Conservation (phyloP, 176 grass and related monocot species). For the Tillandsia fasciculata region DNA sequence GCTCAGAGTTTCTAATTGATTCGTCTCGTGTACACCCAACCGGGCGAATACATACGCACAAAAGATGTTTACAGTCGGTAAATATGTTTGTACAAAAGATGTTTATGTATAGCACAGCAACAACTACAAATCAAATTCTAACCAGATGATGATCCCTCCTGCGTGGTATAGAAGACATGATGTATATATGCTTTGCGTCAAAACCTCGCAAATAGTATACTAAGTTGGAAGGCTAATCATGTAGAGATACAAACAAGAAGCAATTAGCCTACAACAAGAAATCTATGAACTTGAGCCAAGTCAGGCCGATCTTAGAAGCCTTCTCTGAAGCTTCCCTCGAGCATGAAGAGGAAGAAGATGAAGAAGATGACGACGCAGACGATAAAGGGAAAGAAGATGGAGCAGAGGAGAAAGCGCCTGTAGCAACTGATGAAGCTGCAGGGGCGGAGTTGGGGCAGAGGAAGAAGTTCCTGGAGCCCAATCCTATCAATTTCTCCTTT, state of each 20-base stretch:
- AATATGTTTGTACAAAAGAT: too few relatives aligned
- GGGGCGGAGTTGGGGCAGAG: slow-evolving; percentile 43
- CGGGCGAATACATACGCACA: too few relatives aligned
- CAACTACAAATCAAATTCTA: too few relatives aligned
- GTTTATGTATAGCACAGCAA: too few relatives aligned
- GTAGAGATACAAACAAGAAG: neutral
- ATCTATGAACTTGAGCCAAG: slow-evolving; percentile 38
- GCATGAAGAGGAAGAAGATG: slow-evolving; percentile 3
- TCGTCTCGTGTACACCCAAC: too few relatives aligned
- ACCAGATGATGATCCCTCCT: too few relatives aligned
- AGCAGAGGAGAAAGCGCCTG: slow-evolving; percentile 9
- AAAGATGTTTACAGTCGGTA: too few relatives aligned
- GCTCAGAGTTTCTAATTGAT: too few relatives aligned
- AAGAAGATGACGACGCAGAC: neutral
- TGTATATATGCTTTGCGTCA: too few relatives aligned
- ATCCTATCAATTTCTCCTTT: slow-evolving; percentile 52
- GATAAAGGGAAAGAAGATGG: slow-evolving; percentile 12
- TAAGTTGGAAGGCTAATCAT: too few relatives aligned
- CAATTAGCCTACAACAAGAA: slow-evolving; percentile 19
- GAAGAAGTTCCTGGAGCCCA: slow-evolving; percentile 93
- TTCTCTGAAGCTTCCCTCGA: slow-evolving; percentile 16
- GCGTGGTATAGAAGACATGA: too few relatives aligned
- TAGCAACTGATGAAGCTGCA: slow-evolving; percentile 9
- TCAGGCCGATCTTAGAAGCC: slow-evolving; percentile 4
- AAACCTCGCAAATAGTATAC: too few relatives aligned